Evolutionary conservation across 495 filamentous ascomycete species (phyloP), one percentile per base, ranked within the genome.

Genomic region (Penicillium herquei): DNA sequence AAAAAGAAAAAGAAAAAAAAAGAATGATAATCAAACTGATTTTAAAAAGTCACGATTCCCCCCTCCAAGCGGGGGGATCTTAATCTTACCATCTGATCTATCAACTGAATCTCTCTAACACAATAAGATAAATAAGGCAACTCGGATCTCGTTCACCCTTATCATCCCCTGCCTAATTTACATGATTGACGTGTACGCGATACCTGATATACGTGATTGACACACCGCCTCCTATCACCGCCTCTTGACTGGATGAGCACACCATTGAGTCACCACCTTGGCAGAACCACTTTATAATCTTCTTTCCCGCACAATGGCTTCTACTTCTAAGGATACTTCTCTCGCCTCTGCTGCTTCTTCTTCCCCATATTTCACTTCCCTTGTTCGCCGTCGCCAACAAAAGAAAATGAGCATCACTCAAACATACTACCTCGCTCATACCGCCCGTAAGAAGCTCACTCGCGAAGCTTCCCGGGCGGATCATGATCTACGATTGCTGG

Each of bases 381-480:
- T 74, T 49, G 40, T 57, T 42, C 70, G 66, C 3, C 52, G 63
- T 51, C 81, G 80, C 33, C 74, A 78, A 66, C 81, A 84, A 68
- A 83, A 86, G 74, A 92, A 88, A 78, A 98, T 98, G 94, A 91
- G 86, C 70, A 86, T 98, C 75, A 92, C 94, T 4, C 90, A 97
- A 77, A 97, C 92, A 58, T 98, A 96, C 86, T 95, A 90, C 79
- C 86, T 98, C 63, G 94, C 95, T 67, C 90, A 95, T 81, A 91
- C 91, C 74, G 94, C 94, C 70, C 85, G 94, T 63, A 87, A 85
- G 70, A 98, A 98, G 90, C 92, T 98, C 65, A 89, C 90, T 55
- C 82, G 80, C 50, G 92, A 97, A 76, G 94, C 94, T 81, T 84
- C 85, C 73, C 85, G 85, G 56, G 79, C 87, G 62, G 95, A 98